Conservation (phyloP, 257 asterid species). For the Solanum lignicaule region DNA sequence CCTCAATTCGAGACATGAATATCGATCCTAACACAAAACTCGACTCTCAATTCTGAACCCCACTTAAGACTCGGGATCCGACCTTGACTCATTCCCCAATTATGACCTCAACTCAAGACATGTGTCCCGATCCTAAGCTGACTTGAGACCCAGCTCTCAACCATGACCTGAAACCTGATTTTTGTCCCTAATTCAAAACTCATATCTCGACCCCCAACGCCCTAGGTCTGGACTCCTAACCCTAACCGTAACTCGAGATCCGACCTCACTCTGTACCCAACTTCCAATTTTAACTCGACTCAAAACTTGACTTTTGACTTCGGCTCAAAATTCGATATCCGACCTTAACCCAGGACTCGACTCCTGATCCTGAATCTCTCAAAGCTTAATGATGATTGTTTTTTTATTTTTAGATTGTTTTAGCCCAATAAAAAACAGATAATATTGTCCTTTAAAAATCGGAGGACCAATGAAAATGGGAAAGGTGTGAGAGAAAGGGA, state of each 20-base stretch:
- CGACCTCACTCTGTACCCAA: no score
- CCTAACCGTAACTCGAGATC: no score
- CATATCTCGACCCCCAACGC: background rate
- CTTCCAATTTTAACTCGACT: no score
- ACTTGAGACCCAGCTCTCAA: background rate
- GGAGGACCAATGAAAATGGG: background rate
- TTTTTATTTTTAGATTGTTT: background rate
- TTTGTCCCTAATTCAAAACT: no score
- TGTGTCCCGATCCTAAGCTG: no score
- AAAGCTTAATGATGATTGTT: background rate
- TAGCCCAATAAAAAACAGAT: background rate
- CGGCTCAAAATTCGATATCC: no score
- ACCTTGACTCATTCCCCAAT: no score
- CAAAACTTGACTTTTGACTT: no score
- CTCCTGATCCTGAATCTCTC: background rate
- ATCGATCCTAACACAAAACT: background rate
- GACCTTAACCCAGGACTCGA: background rate
- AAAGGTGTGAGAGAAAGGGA: background rate
- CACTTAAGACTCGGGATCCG: background rate
- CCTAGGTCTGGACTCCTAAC: no score
- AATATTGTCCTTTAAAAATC: background rate
- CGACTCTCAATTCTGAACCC: no score
- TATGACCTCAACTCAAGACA: background rate
- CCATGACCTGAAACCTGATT: background rate
- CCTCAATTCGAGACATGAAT: no score